phyloP scores from a whole-genome alignment of 73 alveolate genomes.

The Uronychia setigera region DNA sequence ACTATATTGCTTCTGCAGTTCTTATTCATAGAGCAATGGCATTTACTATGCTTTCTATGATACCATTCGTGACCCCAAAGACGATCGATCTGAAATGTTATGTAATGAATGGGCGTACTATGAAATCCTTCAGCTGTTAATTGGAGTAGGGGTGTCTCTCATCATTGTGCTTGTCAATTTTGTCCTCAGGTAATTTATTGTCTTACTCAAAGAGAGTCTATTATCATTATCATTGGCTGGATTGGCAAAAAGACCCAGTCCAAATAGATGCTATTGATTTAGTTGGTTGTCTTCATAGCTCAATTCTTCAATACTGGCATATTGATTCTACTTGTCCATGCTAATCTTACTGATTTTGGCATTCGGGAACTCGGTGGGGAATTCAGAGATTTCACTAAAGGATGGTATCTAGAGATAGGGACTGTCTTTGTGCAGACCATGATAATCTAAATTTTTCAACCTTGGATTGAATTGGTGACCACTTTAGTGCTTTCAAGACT shows the following conservation, averaged over 20 bases:
- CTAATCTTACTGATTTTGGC: conserved; percentile 41
- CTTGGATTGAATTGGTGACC: conserved; percentile 32
- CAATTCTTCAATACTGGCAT: conserved; percentile 64
- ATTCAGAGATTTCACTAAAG: conserved; percentile 32
- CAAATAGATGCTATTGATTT: conserved; percentile 1
- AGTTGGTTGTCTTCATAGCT: conserved; percentile 33
- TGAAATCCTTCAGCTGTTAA: background rate
- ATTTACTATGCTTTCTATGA: background rate
- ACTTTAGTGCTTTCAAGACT: too few species aligned
- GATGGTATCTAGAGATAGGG: conserved; percentile 53
- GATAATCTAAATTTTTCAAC: conserved; percentile 42
- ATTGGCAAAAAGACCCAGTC: conserved; percentile 50
- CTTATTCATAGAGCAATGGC: background rate
- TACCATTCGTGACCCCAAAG: background rate
- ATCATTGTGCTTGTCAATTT: conserved; percentile 34
- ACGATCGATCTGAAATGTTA: background rate
- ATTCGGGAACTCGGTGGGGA: background rate
- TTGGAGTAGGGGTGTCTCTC: conserved; percentile 10
- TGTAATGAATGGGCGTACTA: background rate
- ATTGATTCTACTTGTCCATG: conserved; percentile 29
- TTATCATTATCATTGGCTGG: conserved; percentile 22
- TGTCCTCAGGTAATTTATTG: background rate
- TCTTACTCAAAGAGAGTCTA: background rate
- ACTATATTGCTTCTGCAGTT: background rate
- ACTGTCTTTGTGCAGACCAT: conserved; percentile 26